These are phyloP conservation scores for Calonectria montana DNA, from an alignment of 2,329 filamentous ascomycete species.

Conservation along the genomic window DNA sequence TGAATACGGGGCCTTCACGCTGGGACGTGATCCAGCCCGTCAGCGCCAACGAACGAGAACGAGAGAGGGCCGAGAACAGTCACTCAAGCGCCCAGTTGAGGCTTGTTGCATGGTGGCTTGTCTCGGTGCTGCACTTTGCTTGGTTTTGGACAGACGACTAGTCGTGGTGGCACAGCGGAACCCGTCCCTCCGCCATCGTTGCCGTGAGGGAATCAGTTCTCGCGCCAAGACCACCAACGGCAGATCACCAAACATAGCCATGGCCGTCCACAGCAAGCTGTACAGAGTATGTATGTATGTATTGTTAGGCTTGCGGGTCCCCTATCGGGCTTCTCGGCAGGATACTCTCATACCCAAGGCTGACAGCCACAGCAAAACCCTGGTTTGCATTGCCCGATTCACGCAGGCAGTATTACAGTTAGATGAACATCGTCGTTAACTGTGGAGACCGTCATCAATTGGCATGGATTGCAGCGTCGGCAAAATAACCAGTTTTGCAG, in stretches of 20 bases:
- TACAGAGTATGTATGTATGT: background rate
- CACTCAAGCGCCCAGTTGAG: background rate
- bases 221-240: background rate
- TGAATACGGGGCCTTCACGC: background rate
- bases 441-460: background rate
- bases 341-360: background rate
- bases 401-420: background rate
- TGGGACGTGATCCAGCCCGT: constrained; percentile 16
- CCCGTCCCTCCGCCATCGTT: background rate
- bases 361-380: background rate
- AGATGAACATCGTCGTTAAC: constrained; percentile 4
- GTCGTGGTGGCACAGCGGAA: background rate
- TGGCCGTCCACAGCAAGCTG: background rate
- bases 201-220: background rate
- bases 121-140: background rate
- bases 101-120: constrained; percentile 13
- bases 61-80: background rate
- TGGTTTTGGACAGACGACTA: constrained; percentile 9
- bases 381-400: constrained; percentile 1
- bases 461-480: background rate
- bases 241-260: constrained; percentile 1
- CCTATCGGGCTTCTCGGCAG: background rate
- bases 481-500: background rate
- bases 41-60: constrained; percentile 14
- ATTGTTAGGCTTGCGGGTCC: background rate